Percentiles rank a stretch among this genome's conserved stretches.
phyloP scores from a whole-genome alignment of 176 grass and related monocot species.

The Carex pumila region DNA sequence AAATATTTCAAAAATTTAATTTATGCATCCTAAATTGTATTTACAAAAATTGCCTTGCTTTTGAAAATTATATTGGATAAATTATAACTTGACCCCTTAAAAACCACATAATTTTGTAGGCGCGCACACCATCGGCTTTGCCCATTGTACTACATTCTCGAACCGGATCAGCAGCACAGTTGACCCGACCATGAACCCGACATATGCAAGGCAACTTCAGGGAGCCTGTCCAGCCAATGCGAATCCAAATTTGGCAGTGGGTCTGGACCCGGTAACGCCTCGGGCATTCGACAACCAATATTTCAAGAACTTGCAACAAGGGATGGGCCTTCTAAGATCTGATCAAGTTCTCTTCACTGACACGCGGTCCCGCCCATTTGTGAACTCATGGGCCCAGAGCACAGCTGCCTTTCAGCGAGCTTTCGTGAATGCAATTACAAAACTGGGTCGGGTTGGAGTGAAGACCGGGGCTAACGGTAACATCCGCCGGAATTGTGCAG shows the following conservation, averaged over 20 bases:
- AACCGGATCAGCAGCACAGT: conserved; percentile 37
- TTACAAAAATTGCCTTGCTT: background rate
- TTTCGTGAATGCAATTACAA: conserved; percentile 61
- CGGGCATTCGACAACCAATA: conserved; percentile 79
- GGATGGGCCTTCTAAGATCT: conserved; percentile 59
- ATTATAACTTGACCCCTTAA: background rate
- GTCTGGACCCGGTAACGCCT: conserved; percentile 57
- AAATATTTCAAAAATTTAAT: background rate
- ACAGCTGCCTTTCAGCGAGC: conserved; percentile 38
- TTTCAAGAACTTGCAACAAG: conserved; percentile 69
- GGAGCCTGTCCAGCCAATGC: conserved; percentile 62
- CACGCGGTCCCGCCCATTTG: conserved; percentile 39
- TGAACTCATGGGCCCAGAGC: conserved; percentile 51
- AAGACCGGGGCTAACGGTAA: conserved; percentile 71
- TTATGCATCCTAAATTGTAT: background rate
- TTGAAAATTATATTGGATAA: background rate
- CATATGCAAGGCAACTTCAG: conserved; percentile 54
- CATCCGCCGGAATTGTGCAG: conserved; percentile 70
- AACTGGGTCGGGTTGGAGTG: conserved; percentile 68
- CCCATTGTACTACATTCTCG: conserved; percentile 74
- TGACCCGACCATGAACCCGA: conserved; percentile 54
- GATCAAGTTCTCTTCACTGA: conserved; percentile 87
- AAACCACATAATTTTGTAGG: conserved; percentile 26
- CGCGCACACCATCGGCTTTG: conserved; percentile 75
- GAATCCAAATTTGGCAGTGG: conserved; percentile 64